Base-by-base conservation (phyloP, 2,329 filamentous ascomycete species). In the Ampelomyces quisqualis region DNA sequence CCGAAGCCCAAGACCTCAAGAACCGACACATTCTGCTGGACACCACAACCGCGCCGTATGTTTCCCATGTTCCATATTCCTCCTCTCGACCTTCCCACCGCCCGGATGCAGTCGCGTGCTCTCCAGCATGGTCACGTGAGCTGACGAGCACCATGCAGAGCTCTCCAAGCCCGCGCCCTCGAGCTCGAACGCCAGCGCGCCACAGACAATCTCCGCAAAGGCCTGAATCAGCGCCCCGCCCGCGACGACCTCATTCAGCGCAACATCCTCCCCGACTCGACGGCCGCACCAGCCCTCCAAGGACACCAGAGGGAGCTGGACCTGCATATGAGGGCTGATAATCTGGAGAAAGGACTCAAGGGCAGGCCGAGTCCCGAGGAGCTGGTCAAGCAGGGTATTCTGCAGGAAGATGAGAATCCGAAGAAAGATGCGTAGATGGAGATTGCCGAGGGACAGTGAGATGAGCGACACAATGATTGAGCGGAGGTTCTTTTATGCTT, bases 241-340 rank as follows among this genome's bases (percentile, higher is more conserved):
- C 82, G 86, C 42, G 80, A 88, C 23, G 82, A 88, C 60, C 77
- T 96, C 15, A 74, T 95, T 49, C 86, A 93, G 65, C 86, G 84
- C 56, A 95, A 95, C 70, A 95, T 96, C 66, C 82, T 96, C 18
- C 87, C 88, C 18, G 81, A 83, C 40, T 86, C 86, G 21, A 85
- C 70, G 36, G 88, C 86, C 13, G 89, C 90, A 0, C 90, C 90
- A 0, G 79, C 85, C 2, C 75, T 96, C 38, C 83, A 85, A 63
- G 88, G 85, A 40, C 82, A 89, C 48, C 89, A 93, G 69, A 85
- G 80, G 62, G 88, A 95, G 73, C 82, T 96, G 28, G 82, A 90
- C 69, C 89, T 84, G 66, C 85, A 89, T 68, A 95, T 96, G 90
- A 81, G 86, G 10, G 86, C 83, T 45, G 88, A 95, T 68, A 85